A percentile compares a stretch with the other conserved stretches of the same genome.
phyloP scores from a whole-genome alignment of 2,329 filamentous ascomycete genomes.

The Diplodia corticola region DNA sequence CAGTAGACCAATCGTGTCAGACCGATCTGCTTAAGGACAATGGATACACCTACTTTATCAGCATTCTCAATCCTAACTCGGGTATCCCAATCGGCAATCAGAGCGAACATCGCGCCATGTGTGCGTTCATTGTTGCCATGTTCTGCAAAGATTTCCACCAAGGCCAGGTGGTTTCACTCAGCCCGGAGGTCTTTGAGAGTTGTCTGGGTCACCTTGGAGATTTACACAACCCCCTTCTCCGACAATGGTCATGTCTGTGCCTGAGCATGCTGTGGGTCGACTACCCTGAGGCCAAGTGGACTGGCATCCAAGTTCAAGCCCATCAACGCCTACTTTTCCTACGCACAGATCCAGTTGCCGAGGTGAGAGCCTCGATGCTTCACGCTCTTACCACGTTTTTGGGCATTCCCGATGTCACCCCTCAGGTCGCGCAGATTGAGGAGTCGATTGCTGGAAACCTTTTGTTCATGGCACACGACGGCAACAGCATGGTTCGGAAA shows the following conservation, averaged over 20 bases:
- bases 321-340: conserved; percentile 78
- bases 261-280: conserved; percentile 93
- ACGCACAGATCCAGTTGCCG: conserved; percentile 81
- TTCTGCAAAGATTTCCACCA: conserved; percentile 94
- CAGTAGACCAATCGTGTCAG: conserved; percentile 92
- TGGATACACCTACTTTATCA: conserved; percentile 94
- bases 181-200: conserved; percentile 84
- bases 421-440: conserved; percentile 87
- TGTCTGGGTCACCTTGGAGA: conserved; percentile 83
- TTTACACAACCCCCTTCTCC: conserved; percentile 79
- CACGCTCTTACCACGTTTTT: conserved; percentile 93
- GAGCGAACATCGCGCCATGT: conserved; percentile 97
- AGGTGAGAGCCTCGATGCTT: conserved; percentile 90
- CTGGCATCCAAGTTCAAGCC: conserved; percentile 85
- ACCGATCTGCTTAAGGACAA: conserved; percentile 94
- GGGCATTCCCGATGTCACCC: conserved; percentile 87
- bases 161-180: conserved; percentile 87
- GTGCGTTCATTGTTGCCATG: conserved; percentile 94
- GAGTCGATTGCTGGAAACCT: conserved; percentile 87
- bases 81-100: conserved; percentile 74
- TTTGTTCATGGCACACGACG: conserved; percentile 88
- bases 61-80: conserved; percentile 82
- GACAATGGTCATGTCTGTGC: conserved; percentile 95
- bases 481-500: conserved; percentile 89
- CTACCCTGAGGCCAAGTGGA: conserved; percentile 90